Percentiles rank a stretch among this genome's conserved stretches.
Evolutionary conservation across 1,284 basidiomycete genomes (phyloP).

Genomic region (Cryptococcus amylolentus): DNA sequence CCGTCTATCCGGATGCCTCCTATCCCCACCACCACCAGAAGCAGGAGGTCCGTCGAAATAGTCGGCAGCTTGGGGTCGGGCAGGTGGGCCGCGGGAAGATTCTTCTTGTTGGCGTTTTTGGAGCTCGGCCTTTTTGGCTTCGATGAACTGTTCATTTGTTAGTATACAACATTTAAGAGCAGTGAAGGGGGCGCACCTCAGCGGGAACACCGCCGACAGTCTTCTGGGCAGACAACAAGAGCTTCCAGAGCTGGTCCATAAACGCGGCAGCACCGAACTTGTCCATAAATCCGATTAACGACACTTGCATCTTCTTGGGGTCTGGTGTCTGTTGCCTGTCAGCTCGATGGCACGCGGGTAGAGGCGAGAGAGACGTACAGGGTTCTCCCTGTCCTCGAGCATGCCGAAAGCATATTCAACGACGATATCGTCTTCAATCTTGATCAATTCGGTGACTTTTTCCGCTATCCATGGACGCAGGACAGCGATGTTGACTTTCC

Average conservation of each 20-base stretch:
- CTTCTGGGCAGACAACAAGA: conserved; percentile 84
- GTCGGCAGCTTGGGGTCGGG: conserved; percentile 14
- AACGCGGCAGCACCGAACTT: conserved; percentile 66
- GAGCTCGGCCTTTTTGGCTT: conserved; percentile 94
- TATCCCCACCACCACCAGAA: neutral
- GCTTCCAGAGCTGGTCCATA: conserved; percentile 82
- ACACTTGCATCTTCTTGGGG: conserved; percentile 92
- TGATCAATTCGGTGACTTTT: conserved; percentile 81
- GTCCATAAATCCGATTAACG: conserved; percentile 82
- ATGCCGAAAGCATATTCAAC: conserved; percentile 93
- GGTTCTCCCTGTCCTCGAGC: conserved; percentile 75
- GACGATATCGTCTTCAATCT: conserved; percentile 94
- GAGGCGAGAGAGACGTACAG: conserved; percentile 56
- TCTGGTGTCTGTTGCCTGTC: conserved; percentile 66
- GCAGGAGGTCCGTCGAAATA: conserved; percentile 1
- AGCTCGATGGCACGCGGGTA: neutral
- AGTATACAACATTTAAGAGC: neutral
- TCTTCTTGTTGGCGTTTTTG: conserved; percentile 58
- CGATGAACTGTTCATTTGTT: conserved; percentile 61
- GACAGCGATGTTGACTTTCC: conserved; percentile 72
- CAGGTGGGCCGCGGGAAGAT: neutral
- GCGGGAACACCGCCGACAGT: conserved; percentile 85
- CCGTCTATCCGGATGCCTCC: neutral
- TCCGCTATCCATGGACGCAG: conserved; percentile 92
- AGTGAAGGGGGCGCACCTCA: conserved; percentile 50